These are phyloP conservation scores for Rhizophagus clarus DNA, from an alignment of 192 early-diverging fungal genomes.

Conservation along the genomic window DNA sequence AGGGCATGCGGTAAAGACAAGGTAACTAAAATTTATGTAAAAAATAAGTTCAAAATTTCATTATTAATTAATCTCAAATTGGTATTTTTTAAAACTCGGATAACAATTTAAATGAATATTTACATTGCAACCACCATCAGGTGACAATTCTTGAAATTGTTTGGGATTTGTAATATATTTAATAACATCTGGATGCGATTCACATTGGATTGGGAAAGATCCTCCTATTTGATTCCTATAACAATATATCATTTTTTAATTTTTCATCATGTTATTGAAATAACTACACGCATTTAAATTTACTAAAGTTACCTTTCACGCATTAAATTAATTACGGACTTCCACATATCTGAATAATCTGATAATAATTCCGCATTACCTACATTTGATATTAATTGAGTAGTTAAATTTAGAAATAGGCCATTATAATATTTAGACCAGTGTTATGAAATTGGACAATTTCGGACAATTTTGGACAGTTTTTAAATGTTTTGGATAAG, in stretches of 20 bases:
- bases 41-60: not conserved
- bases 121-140: slow-evolving; percentile 55
- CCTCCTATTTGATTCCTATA: slow-evolving; percentile 37
- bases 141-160: slow-evolving; percentile 40
- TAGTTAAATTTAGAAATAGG: not conserved
- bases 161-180: slow-evolving; percentile 32
- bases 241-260: not conserved
- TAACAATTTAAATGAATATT: not conserved
- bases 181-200: slow-evolving; percentile 44
- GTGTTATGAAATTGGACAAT: no score
- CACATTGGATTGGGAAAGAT: slow-evolving; percentile 52
- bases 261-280: not conserved
- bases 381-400: slow-evolving; percentile 19
- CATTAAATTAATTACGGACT: slow-evolving; percentile 43
- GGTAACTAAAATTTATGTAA: not conserved
- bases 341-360: slow-evolving; percentile 41
- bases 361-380: slow-evolving; percentile 49
- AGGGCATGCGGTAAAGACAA: not conserved
- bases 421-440: not conserved
- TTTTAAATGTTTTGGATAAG: no score
- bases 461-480: no score
- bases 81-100: no score
- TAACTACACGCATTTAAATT: no score
- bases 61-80: not conserved
- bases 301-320: not conserved